Conservation (phyloP, 176 grass and related monocot species). For the Triticum dicoccoides region DNA sequence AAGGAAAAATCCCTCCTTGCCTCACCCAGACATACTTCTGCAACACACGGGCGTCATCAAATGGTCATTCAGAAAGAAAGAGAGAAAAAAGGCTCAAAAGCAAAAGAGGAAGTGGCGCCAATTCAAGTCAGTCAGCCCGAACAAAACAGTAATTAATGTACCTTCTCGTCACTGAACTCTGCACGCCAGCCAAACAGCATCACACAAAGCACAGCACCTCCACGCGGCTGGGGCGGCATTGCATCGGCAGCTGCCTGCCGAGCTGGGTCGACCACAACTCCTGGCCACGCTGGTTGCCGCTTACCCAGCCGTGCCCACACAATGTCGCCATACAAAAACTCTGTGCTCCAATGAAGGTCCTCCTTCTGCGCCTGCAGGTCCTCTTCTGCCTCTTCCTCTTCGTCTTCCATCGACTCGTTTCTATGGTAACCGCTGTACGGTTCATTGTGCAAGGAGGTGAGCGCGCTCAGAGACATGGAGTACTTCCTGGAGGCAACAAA, state of each 20-base stretch:
- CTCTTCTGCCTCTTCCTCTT: conserved; percentile 21
- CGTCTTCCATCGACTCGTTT: conserved; percentile 28
- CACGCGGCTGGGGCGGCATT: conserved; percentile 40
- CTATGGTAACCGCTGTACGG: conserved; percentile 7
- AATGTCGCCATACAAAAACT: conserved; percentile 76
- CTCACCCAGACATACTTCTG: conserved; percentile 91
- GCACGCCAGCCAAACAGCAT: conserved; percentile 80
- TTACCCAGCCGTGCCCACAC: conserved; percentile 88
- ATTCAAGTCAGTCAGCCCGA: background rate
- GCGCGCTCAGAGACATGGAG: conserved; percentile 46
- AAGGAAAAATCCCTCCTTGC: conserved; percentile 79
- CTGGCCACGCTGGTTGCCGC: conserved; percentile 77
- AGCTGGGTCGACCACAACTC: conserved; percentile 68
- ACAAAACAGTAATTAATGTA: conserved; percentile 19
- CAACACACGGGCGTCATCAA: conserved; percentile 8
- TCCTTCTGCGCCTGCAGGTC: conserved; percentile 27
- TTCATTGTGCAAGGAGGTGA: conserved; percentile 38
- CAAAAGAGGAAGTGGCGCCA: background rate
- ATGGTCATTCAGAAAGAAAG: conserved; percentile 27
- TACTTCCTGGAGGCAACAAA: conserved; percentile 54
- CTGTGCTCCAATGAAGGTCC: background rate
- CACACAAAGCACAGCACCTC: conserved; percentile 55
- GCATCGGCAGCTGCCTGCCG: conserved; percentile 50
- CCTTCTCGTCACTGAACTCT: conserved; percentile 68
- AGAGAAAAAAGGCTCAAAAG: conserved; percentile 11